These are phyloP conservation scores for Colletotrichum simmondsii DNA, from an alignment of 2,329 filamentous ascomycete species.

Conservation along the genomic window DNA sequence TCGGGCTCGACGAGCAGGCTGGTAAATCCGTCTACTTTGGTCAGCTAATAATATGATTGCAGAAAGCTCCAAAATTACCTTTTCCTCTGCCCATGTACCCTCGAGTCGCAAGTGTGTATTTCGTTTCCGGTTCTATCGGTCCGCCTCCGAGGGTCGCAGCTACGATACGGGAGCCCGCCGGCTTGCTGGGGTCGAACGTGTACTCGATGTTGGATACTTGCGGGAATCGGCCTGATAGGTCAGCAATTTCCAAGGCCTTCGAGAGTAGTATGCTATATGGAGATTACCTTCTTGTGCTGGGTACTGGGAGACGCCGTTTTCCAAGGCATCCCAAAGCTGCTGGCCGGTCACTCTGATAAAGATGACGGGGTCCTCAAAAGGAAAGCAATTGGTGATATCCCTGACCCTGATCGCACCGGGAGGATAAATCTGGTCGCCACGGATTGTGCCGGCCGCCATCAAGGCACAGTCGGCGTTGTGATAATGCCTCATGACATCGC, in stretches of 20 bases:
- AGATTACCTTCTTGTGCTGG: slow-evolving; percentile 79
- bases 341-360: slow-evolving; percentile 78
- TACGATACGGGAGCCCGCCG: slow-evolving; percentile 71
- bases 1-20: slow-evolving; percentile 80
- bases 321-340: slow-evolving; percentile 81
- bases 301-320: slow-evolving; percentile 84
- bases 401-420: slow-evolving; percentile 81
- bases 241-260: not conserved
- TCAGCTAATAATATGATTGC: not conserved
- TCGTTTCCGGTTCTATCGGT: slow-evolving; percentile 69
- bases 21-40: slow-evolving; percentile 74
- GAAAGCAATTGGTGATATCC: slow-evolving; percentile 90
- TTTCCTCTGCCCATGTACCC: slow-evolving; percentile 92
- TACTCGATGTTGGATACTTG: slow-evolving; percentile 88
- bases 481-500: slow-evolving; percentile 88
- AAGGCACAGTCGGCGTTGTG: slow-evolving; percentile 84
- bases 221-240: slow-evolving; percentile 71
- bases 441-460: slow-evolving; percentile 87
- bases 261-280: not conserved
- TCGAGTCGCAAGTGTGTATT: slow-evolving; percentile 81
- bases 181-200: slow-evolving; percentile 73
- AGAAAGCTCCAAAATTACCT: slow-evolving; percentile 44
- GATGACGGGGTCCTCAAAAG: slow-evolving; percentile 91
- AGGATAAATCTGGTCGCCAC: slow-evolving; percentile 89
- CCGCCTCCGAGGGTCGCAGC: slow-evolving; percentile 70